Percentiles rank a stretch among this genome's conserved stretches.
phyloP scores from a whole-genome alignment of 1,284 basidiomycete genomes.

The Trichosporon sp. region DNA sequence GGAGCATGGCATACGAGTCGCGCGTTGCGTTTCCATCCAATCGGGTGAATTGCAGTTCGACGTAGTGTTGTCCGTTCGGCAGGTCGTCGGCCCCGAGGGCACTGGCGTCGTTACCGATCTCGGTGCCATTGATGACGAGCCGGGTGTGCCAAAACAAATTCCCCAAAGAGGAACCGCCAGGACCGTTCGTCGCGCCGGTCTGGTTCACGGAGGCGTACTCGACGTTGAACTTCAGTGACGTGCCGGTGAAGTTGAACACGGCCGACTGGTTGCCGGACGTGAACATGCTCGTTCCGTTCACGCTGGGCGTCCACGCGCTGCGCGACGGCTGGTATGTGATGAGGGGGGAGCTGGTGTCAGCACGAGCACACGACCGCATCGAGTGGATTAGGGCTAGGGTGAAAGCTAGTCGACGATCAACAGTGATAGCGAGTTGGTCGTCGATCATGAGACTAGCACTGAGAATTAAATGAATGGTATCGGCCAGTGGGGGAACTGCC shows the following conservation, averaged over 20 bases:
- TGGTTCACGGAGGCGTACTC: constrained; percentile 12
- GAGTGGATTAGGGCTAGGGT: not conserved
- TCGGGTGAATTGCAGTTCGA: constrained; percentile 4
- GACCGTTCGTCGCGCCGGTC: not conserved
- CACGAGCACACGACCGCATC: not conserved
- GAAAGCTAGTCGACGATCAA: too few species aligned
- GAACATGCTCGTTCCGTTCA: constrained; percentile 2
- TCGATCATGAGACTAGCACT: too few species aligned
- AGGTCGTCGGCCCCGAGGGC: not conserved
- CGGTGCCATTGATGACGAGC: constrained; percentile 6
- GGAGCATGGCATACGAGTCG: constrained; percentile 34
- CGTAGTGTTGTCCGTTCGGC: not conserved
- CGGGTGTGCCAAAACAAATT: constrained; percentile 7
- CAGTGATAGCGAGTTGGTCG: too few species aligned
- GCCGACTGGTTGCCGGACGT: not conserved
- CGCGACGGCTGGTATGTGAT: constrained; percentile 42
- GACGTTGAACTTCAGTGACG: not conserved
- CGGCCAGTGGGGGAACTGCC: too few species aligned
- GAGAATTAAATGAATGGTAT: too few species aligned
- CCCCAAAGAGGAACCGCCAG: not conserved
- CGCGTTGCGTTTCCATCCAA: constrained; percentile 17
- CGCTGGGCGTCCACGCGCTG: constrained; percentile 12
- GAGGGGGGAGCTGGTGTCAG: constrained; percentile 39
- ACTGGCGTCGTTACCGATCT: not conserved
- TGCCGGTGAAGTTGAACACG: constrained; percentile 16